Evolutionary conservation across 805 yeast genomes (phyloP).

Genomic region (Starmerella potacharoeniae): DNA sequence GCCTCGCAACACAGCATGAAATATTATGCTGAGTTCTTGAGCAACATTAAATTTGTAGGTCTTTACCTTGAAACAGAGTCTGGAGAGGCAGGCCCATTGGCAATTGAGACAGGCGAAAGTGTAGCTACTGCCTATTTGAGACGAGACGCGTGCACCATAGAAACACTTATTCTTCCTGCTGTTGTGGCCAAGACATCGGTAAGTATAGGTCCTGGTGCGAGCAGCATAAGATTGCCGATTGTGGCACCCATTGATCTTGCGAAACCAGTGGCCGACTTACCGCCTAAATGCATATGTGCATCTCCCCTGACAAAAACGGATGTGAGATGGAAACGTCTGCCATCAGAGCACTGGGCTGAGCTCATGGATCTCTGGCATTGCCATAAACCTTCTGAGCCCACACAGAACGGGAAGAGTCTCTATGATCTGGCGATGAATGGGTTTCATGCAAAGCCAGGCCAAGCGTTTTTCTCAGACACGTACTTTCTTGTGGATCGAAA

Average conservation of each 20-base stretch:
- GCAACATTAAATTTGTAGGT: slow-evolving; percentile 2
- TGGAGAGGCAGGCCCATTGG: neutral
- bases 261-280: neutral
- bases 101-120: neutral
- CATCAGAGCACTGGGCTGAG: slow-evolving; percentile 88
- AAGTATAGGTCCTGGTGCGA: neutral
- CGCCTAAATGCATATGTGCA: neutral
- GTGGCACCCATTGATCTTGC: neutral
- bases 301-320: neutral
- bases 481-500: slow-evolving; percentile 38
- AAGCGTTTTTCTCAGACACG: slow-evolving; percentile 45
- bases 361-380: slow-evolving; percentile 98
- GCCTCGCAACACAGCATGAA: neutral
- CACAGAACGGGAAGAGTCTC: slow-evolving; percentile 13
- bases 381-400: slow-evolving; percentile 37
- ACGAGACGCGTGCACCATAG: neutral
- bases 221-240: neutral
- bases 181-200: neutral
- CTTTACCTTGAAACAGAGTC: neutral
- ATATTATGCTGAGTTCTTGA: slow-evolving; percentile 4
- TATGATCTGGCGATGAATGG: slow-evolving; percentile 22
- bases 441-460: slow-evolving; percentile 33
- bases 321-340: slow-evolving; percentile 45
- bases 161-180: neutral
- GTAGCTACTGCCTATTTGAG: neutral